phyloP scores from a whole-genome alignment of 805 yeast species.

The Schwanniomyces polymorphus region DNA sequence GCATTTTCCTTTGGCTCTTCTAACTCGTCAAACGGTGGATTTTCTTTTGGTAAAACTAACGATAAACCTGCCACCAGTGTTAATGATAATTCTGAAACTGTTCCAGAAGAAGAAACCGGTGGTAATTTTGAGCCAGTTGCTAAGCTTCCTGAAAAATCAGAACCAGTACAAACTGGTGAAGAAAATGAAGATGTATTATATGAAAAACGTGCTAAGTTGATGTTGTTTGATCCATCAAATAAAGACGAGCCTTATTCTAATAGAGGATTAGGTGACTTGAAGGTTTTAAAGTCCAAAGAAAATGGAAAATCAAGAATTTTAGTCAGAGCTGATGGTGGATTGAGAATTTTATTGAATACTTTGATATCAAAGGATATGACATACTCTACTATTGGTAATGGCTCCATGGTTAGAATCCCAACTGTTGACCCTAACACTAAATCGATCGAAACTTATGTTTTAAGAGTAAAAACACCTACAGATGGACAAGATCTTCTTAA shows the following conservation, averaged over 20 bases:
- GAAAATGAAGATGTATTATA: slow-evolving; percentile 70
- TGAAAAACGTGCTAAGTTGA: slow-evolving; percentile 70
- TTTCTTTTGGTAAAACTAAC: slow-evolving; percentile 8
- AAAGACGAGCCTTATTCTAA: slow-evolving; percentile 53
- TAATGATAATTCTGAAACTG: slow-evolving; percentile 24
- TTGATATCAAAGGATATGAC: slow-evolving; percentile 55
- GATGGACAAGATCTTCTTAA: slow-evolving; percentile 59
- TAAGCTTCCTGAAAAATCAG: slow-evolving; percentile 40
- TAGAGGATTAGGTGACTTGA: slow-evolving; percentile 81
- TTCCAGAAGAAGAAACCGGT: slow-evolving; percentile 45
- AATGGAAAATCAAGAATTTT: slow-evolving; percentile 69
- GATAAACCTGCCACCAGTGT: slow-evolving; percentile 12
- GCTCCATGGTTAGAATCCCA: slow-evolving; percentile 67
- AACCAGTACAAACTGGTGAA: slow-evolving; percentile 72
- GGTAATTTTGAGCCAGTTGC: slow-evolving; percentile 45
- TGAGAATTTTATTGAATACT: slow-evolving; percentile 72
- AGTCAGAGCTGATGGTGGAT: slow-evolving; percentile 86
- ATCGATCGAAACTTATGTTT: slow-evolving; percentile 62
- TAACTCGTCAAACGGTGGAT: background rate
- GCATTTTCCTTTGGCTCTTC: slow-evolving; percentile 12
- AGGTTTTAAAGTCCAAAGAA: slow-evolving; percentile 60
- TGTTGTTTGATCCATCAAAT: slow-evolving; percentile 54
- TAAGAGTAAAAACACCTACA: slow-evolving; percentile 73
- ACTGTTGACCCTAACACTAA: slow-evolving; percentile 53
- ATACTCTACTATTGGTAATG: slow-evolving; percentile 64